Base-by-base conservation (phyloP, 202 grass and related monocot genomes). In the Setaria viridis region DNA sequence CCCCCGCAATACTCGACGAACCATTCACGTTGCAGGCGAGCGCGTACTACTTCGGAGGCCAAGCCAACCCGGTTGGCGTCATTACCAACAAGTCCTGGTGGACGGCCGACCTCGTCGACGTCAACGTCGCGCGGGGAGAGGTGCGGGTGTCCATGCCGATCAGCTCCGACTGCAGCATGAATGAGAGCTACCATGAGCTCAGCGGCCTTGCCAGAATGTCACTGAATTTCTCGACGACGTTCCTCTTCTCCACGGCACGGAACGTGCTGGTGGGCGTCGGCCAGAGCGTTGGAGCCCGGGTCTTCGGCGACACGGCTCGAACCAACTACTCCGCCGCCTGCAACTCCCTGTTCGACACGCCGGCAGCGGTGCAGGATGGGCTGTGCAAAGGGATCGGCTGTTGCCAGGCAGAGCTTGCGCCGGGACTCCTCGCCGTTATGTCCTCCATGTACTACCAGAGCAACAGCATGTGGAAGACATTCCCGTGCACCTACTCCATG, bases 401-500 rank as follows among this genome's bases (percentile, higher is more conserved):
- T 19, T 77, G 74, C 74, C 34, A 29, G 35, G 74, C 74, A 0
- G 7, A 33, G 0, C 30, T 74, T 0, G 1, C 48, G 25, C 70
- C 70, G 0, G 70, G 70, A 3, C 47, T 74, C 7, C 3, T 0
- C 14, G 6, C 9, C 47, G 1, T 53, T 7, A 0, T 2, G 2
- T 1, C 10, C 47, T 14, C 13, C 2, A 33, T 16, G 2, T 11
- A 34, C 0, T 6, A 14, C 1, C 48, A 53, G 47, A 53, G 14
- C 6, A 74, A 72, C 70, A 29, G 5, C 46, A 51, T 32, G 70
- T 51, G 47, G 47, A 3, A 0, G 6, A 2, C 7, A 0, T 32
- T 34, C 51, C 80, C 80, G 15, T 82, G 80, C 42, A 49, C 55
- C 15, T 82, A 62, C 2, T 21, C 54, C 37, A 82, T 82, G 80